Percentiles rank a stretch among this genome's conserved stretches.
Conservation (phyloP, 306 rosid genomes). For the Mimosa bimucronata region DNA sequence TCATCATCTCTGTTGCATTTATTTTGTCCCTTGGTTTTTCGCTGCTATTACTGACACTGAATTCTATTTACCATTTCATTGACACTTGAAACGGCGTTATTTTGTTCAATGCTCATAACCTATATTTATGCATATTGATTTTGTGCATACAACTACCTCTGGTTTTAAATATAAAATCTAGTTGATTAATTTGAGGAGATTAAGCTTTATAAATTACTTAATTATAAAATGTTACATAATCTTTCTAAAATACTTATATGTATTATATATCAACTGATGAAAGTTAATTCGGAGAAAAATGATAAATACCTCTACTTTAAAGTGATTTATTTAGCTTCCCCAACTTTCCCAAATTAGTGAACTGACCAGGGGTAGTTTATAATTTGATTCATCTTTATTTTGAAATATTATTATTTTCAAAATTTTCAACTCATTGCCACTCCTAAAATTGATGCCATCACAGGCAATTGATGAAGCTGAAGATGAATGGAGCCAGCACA, state of each 20-base stretch:
- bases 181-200: too few relatives aligned
- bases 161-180: too few relatives aligned
- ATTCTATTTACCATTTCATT: background rate
- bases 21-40: background rate
- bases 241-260: too few relatives aligned
- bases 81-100: background rate
- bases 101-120: background rate
- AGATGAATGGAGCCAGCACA: conserved; percentile 94
- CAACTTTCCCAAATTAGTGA: too few relatives aligned
- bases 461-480: conserved; percentile 97
- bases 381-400: conserved; percentile 1
- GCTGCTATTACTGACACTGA: background rate
- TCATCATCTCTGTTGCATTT: background rate
- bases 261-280: too few relatives aligned
- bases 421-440: background rate
- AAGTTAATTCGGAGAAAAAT: too few relatives aligned
- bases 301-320: too few relatives aligned
- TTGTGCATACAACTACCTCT: background rate
- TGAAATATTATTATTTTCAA: background rate
- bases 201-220: too few relatives aligned
- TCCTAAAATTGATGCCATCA: conserved; percentile 3
- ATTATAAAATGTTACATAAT: too few relatives aligned
- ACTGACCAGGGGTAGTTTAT: too few relatives aligned
- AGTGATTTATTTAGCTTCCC: too few relatives aligned
- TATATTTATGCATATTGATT: background rate